These are phyloP conservation scores for Penicillium crystallinum DNA, from an alignment of 495 filamentous ascomycete genomes.

Conservation along the genomic window DNA sequence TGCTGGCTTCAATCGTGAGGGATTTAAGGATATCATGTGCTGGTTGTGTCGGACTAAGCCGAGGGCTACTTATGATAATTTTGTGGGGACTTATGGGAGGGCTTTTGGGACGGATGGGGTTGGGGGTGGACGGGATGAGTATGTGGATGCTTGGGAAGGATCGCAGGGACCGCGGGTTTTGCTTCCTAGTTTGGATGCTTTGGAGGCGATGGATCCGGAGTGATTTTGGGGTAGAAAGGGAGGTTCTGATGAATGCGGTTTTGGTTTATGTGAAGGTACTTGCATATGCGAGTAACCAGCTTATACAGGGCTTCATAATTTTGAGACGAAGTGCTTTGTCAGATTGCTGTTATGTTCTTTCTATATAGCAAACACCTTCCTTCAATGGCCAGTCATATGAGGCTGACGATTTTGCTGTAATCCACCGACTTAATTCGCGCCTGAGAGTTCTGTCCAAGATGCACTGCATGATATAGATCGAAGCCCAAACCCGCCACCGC, in stretches of 20 bases:
- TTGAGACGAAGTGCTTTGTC: too few species aligned
- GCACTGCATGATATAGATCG: background rate
- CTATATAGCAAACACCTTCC: too few species aligned
- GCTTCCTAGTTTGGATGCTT: background rate
- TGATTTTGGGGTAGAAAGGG: background rate
- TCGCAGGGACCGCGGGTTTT: background rate
- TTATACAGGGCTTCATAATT: too few species aligned
- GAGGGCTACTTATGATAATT: constrained; percentile 46
- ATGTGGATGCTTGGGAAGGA: background rate
- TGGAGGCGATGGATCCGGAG: background rate
- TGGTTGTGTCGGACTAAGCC: constrained; percentile 44
- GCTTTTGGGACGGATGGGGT: background rate
- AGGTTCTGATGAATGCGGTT: too few species aligned
- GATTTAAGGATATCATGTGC: constrained; percentile 31
- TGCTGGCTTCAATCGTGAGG: constrained; percentile 25
- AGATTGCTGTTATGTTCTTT: too few species aligned
- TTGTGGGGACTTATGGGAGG: constrained; percentile 32
- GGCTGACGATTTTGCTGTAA: too few species aligned
- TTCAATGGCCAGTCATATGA: too few species aligned
- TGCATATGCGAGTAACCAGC: too few species aligned
- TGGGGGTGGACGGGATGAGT: background rate
- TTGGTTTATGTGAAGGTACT: too few species aligned
- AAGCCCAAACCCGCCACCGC: constrained; percentile 4
- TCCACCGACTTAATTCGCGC: too few species aligned
- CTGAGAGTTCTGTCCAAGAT: too few species aligned